A percentile compares a stretch with the other conserved stretches of the same genome.
phyloP scores from a whole-genome alignment of 495 filamentous ascomycete species.

The Apiosordaria backusii region DNA sequence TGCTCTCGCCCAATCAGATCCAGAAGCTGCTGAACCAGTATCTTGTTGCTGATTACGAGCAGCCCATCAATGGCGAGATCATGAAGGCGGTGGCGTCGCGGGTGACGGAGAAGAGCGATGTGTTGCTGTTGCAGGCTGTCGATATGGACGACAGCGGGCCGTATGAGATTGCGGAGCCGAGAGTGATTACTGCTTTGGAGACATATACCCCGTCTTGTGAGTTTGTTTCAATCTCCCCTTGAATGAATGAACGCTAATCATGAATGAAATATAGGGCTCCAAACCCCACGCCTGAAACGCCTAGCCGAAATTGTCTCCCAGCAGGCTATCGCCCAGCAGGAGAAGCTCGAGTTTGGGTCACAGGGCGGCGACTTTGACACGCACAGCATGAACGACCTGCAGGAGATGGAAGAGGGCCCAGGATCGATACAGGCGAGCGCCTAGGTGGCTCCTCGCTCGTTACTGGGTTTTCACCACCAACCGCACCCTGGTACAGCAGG shows the following conservation, averaged over 20 bases:
- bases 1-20: constrained; percentile 98
- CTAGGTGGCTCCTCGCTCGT: constrained; percentile 28
- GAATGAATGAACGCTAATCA: constrained; percentile 15
- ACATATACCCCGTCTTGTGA: constrained; percentile 95
- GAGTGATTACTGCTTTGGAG: constrained; percentile 92
- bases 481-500: too few species aligned
- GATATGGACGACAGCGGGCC: constrained; percentile 99
- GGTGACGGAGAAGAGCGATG: constrained; percentile 97
- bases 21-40: constrained; percentile 99
- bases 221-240: constrained; percentile 30
- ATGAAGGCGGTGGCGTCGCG: constrained; percentile 98
- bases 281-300: constrained; percentile 90
- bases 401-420: constrained; percentile 42
- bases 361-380: constrained; percentile 41
- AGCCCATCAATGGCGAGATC: constrained; percentile 98
- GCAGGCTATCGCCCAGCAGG: constrained; percentile 90
- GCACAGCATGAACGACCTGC: constrained; percentile 34
- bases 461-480: constrained; percentile 6
- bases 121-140: constrained; percentile 84
- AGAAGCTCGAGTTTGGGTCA: constrained; percentile 62
- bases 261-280: constrained; percentile 61
- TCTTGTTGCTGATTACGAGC: constrained; percentile 97
- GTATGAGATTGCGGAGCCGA: constrained; percentile 96
- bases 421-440: constrained; percentile 29
- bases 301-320: constrained; percentile 96